Evolutionary conservation across 352 stramenopile species (phyloP), one percentile per base, ranked within the genome.

Genomic region (Globisporangium perplexum): DNA sequence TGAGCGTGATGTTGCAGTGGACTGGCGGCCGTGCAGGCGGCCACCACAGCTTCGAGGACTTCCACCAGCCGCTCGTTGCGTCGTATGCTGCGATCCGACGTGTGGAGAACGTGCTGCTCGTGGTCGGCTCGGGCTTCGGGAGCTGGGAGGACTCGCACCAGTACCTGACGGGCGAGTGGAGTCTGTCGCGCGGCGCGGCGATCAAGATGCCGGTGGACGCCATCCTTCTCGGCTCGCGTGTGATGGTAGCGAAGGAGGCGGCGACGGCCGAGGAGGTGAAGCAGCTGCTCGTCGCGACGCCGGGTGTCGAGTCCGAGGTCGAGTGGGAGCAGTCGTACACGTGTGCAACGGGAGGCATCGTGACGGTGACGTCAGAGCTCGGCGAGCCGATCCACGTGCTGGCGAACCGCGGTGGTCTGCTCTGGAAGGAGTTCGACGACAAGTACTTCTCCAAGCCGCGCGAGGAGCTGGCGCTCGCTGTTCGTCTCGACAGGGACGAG

Each of bases 31-130:
- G 84, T 33, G 86, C 82, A 26, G 84, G 86, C 66, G 84, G 86
- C 14, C 86, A 95, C 65, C 84, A 96, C 71, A 93, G 80, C 56
- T 94, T 91, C 33, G 84, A 96, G 57, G 84, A 96, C 64, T 93
- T 96, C 55, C 86, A 95, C 66, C 48, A 76, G 35, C 83, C 86
- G 10, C 68, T 96, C 11, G 71, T 85, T 28, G 62, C 65, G 17
- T 81, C 77, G 49, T 95, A 95, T 62, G 79, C 68, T 12, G 81
- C 74, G 12, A 92, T 96, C 47, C 84, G 81, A 47, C 72, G 78
- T 23, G 68, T 87, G 14, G 47, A 69, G n/a, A 96, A 93, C 53
- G 72, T 95, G 38, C 28, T 96, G n/a, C 69, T 96, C 10, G 77
- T 93, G 50, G 81, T 92, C 6, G 85, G 86, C 14, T 96, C 86